These are phyloP conservation scores for Afroboletus lepidellus DNA, from an alignment of 1,284 basidiomycete species.

Conservation along the genomic window DNA sequence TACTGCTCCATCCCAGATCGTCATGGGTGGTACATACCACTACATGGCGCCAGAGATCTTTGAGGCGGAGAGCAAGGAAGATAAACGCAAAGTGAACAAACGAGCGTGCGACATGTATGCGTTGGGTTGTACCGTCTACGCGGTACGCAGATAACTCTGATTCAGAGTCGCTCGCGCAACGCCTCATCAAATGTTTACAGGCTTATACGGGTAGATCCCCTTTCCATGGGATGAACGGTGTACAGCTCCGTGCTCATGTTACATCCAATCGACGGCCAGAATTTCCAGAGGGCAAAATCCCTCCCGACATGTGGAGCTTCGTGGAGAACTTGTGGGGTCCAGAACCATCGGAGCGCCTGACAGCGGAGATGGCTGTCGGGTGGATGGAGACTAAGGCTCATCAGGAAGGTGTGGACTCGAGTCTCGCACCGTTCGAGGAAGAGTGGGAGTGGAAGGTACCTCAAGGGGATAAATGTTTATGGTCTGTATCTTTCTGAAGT, in stretches of 20 bases:
- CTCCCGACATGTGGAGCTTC: conserved; percentile 29
- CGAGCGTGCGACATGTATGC: conserved; percentile 32
- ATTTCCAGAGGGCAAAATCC: conserved; percentile 15
- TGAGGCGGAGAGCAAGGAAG: conserved; percentile 1
- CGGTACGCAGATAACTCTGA: conserved; percentile 13
- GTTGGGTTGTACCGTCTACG: conserved; percentile 31
- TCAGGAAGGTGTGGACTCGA: conserved; percentile 8
- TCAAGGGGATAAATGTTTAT: conserved; percentile 9
- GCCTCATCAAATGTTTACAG: conserved; percentile 5
- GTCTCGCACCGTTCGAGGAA: conserved; percentile 10
- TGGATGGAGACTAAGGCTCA: conserved; percentile 20
- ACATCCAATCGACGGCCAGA: conserved; percentile 1
- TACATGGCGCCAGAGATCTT: conserved; percentile 30
- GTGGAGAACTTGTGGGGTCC: conserved; percentile 24
- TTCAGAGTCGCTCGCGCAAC: background rate
- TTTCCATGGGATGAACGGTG: background rate
- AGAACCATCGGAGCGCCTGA: conserved; percentile 18
- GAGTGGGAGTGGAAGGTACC: conserved; percentile 23
- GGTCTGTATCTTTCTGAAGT: conserved; percentile 12
- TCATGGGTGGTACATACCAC: conserved; percentile 15
- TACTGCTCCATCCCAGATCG: conserved; percentile 9
- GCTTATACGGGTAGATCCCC: conserved; percentile 18
- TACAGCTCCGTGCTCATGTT: background rate
- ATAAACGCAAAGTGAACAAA: conserved; percentile 21
- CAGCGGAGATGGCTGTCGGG: conserved; percentile 18